These are phyloP conservation scores for Aspergillus homomorphus DNA, from an alignment of 495 filamentous ascomycete genomes.

Conservation along the genomic window DNA sequence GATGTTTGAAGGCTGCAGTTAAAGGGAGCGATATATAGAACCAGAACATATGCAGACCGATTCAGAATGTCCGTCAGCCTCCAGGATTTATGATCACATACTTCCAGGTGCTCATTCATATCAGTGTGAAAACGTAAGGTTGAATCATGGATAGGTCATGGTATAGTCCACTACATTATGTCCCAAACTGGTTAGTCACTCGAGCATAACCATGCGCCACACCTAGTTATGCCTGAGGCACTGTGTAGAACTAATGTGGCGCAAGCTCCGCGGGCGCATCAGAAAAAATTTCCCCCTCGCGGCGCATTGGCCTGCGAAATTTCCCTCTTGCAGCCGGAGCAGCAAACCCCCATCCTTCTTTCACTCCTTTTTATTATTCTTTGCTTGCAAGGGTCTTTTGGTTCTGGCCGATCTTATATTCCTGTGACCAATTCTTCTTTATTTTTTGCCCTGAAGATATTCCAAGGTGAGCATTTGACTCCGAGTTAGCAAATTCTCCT, in stretches of 20 bases:
- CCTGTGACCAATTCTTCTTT: background rate
- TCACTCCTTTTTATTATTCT: constrained; percentile 1
- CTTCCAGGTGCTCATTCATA: too few relatives aligned
- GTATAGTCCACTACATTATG: background rate
- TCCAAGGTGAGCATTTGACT: constrained; percentile 10
- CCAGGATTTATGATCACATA: too few relatives aligned
- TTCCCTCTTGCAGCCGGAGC: constrained; percentile 6
- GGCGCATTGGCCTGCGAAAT: constrained; percentile 18
- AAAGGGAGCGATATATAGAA: too few relatives aligned
- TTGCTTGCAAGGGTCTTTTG: background rate
- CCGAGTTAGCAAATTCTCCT: background rate
- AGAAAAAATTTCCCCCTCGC: constrained; percentile 35
- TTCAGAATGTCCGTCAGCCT: too few relatives aligned
- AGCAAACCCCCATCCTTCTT: constrained; percentile 1
- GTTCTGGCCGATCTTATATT: background rate
- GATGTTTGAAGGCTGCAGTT: too few relatives aligned
- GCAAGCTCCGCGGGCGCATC: constrained; percentile 22
- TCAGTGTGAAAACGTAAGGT: too few relatives aligned
- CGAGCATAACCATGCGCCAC: background rate
- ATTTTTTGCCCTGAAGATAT: background rate
- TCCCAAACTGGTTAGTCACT: background rate
- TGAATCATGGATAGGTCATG: too few relatives aligned
- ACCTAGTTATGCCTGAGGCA: background rate
- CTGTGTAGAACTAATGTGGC: background rate
- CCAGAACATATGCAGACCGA: too few relatives aligned